Conservation (phyloP, 306 rosid genomes). For the Rosa rugosa region DNA sequence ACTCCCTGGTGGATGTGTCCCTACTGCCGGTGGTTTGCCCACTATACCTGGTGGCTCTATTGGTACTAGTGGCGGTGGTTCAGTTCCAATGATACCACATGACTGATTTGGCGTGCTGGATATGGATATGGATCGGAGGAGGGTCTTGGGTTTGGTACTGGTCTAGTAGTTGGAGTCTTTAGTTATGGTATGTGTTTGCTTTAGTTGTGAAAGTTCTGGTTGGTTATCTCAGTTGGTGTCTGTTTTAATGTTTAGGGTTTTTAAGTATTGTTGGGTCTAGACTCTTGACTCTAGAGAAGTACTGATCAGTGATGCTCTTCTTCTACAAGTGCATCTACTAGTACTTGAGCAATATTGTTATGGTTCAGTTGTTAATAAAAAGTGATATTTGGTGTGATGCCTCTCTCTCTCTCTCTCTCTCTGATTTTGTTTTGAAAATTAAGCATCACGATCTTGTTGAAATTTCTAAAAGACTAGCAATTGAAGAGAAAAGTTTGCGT, state of each 20-base stretch:
- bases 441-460: neutral
- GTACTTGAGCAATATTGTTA: neutral
- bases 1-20: constrained; percentile 28
- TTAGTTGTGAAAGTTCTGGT: neutral
- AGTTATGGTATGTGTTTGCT: neutral
- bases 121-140: neutral
- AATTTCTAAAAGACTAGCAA: neutral
- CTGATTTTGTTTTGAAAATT: neutral
- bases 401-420: neutral
- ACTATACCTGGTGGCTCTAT: constrained; percentile 11
- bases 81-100: neutral
- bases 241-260: neutral
- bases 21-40: constrained; percentile 6
- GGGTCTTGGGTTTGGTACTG: neutral
- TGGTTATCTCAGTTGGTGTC: neutral
- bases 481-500: neutral
- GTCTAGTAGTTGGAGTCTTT: neutral
- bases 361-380: neutral
- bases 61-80: neutral
- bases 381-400: neutral
- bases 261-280: neutral
- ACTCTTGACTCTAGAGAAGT: neutral
- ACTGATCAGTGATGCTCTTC: neutral
- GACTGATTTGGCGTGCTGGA: neutral
- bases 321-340: constrained; percentile 1